Conservation (phyloP, 2,329 filamentous ascomycete genomes). For the Fusarium luffae region DNA sequence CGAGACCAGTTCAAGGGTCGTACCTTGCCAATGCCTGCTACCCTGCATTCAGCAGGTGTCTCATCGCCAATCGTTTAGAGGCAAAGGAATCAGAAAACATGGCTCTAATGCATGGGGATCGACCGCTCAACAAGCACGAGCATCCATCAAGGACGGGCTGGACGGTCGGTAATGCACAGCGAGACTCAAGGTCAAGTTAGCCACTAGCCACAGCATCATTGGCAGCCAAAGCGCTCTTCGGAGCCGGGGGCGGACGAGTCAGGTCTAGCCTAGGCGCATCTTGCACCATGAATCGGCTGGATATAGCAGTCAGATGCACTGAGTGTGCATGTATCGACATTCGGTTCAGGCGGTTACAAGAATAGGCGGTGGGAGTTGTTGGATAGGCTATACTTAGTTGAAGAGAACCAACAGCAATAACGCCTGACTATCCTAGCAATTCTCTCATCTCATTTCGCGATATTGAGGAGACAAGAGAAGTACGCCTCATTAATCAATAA, state of each 20-base stretch:
- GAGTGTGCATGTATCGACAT: constrained; percentile 7
- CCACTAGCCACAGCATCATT: constrained; percentile 41
- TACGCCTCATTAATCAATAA: constrained; percentile 26
- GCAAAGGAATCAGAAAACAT: constrained; percentile 22
- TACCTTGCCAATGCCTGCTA: constrained; percentile 25
- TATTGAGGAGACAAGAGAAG: constrained; percentile 8
- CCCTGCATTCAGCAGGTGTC: constrained; percentile 30
- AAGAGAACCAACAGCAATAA: constrained; percentile 4
- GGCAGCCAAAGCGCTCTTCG: constrained; percentile 32
- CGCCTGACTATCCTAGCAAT: background rate
- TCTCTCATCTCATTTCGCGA: constrained; percentile 13
- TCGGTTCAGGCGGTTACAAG: constrained; percentile 39
- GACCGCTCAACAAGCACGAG: constrained; percentile 39
- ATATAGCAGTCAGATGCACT: background rate
- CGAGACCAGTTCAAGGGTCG: constrained; percentile 23
- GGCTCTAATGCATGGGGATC: constrained; percentile 40
- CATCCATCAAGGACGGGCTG: constrained; percentile 7
- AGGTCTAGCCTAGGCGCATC: constrained; percentile 39
- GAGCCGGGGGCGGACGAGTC: constrained; percentile 34
- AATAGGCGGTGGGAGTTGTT: constrained; percentile 37
- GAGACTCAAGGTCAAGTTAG: background rate
- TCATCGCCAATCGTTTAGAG: constrained; percentile 35
- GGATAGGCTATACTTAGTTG: constrained; percentile 1
- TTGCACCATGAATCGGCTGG: constrained; percentile 32
- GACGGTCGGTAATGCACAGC: background rate